Base-by-base conservation (phyloP, 106 monocot genomes). In the Hemerocallis citrina region DNA sequence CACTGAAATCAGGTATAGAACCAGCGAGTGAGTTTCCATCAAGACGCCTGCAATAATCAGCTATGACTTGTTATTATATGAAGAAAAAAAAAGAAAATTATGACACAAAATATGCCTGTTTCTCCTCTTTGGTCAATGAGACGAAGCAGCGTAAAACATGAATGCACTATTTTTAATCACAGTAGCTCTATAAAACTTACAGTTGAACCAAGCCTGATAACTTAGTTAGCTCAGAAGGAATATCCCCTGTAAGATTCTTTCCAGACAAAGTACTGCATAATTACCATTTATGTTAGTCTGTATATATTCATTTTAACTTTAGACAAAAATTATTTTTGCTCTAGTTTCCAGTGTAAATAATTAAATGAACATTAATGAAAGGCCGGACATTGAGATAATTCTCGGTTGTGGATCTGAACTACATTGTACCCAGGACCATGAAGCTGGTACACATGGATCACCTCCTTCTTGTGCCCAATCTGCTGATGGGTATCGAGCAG, bases 401-500 rank as follows among this genome's bases (percentile, higher is more conserved):
- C 60, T 77, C 42, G 90, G 95, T 62, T 79, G 76, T 49, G 74
- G 45, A 62, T 87, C 86, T 15, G 76, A 78, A 72, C 29, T 91
- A 62, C 95, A 96, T 58, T 87, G 84, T 56, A 96, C 73, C 95
- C 95, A 96, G 41, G 86, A 79, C 95, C 95, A 96, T 21, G 90
- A 69, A 61, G 76, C 75, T 29, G 95, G 95, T 49, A 87, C 56
- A 62, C 95, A 96, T 25, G 95, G 95, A 77, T 96, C 95, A 47
- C 95, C 95, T 24, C 90, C 95, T 75, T 96, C 95, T 65, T 84
- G 73, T 33, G 90, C 84, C 95, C 95, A 96, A 58, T 69, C 79
- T 62, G 68, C 84, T 57, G 52, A 46, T 36, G 71, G 69, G 56
- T 84, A 87, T 14, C 62, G 75, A 35, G 84, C 83, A 51, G 64